Conservation (phyloP, 2,329 filamentous ascomycete species). For the Lasiodiplodia gonubiensis region DNA sequence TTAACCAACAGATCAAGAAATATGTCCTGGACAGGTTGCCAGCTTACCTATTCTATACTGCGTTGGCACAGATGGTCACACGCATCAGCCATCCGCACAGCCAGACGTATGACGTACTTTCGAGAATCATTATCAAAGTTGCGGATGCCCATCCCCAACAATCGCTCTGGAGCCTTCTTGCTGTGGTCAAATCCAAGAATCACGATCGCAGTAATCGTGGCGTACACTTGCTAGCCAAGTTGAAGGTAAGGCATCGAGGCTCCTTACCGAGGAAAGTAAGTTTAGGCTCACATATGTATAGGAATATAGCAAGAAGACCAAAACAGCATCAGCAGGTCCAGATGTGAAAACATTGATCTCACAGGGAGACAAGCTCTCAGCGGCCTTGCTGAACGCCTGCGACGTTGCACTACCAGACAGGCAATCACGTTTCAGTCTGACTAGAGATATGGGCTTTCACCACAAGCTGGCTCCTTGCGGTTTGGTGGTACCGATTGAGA, state of each 20-base stretch:
- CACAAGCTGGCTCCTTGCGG: slow-evolving; percentile 80
- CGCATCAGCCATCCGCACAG: slow-evolving; percentile 86
- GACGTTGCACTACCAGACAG: slow-evolving; percentile 76
- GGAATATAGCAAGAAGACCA: slow-evolving; percentile 62
- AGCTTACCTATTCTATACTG: slow-evolving; percentile 79
- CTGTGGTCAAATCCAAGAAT: slow-evolving; percentile 81
- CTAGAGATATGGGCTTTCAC: slow-evolving; percentile 80
- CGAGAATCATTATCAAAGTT: slow-evolving; percentile 84
- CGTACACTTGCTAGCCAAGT: slow-evolving; percentile 46
- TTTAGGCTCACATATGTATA: slow-evolving; percentile 42
- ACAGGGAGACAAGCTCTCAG: slow-evolving; percentile 80
- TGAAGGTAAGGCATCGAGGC: slow-evolving; percentile 43
- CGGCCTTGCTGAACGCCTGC: slow-evolving; percentile 80
- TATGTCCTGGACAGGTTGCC: slow-evolving; percentile 72
- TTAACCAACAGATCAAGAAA: slow-evolving; percentile 79
- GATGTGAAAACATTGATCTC: slow-evolving; percentile 76
- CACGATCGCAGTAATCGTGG: slow-evolving; percentile 68
- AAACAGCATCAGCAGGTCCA: slow-evolving; percentile 45
- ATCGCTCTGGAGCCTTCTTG: slow-evolving; percentile 87
- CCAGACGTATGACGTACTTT: slow-evolving; percentile 77
- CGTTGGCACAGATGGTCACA: slow-evolving; percentile 92
- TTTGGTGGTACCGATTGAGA: slow-evolving; percentile 87
- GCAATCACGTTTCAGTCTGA: slow-evolving; percentile 73
- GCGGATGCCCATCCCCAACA: slow-evolving; percentile 87
- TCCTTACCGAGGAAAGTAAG: not conserved